Base-by-base conservation (phyloP, 2,329 filamentous ascomycete genomes). In the Polychaeton citri region DNA sequence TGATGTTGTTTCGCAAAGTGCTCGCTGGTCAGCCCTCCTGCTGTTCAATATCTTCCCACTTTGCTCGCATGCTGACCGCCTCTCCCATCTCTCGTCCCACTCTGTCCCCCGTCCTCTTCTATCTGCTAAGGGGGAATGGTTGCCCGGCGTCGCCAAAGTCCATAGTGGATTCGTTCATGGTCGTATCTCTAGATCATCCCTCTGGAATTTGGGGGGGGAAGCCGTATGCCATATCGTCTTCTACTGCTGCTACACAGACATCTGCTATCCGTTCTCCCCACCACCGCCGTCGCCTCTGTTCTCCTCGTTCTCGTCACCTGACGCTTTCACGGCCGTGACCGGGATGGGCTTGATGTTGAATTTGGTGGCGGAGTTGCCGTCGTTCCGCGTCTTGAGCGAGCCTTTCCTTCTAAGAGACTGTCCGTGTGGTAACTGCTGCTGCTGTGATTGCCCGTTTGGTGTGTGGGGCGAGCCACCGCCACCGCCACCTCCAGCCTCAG, bases 341-440 rank as follows among this genome's bases (percentile, higher is more conserved):
- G 35, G 8, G 21, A 20, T 5, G 32, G 46, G 36, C 42, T 54
- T 57, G 34, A 54, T 51, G 3, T 49, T 46, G 33, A 46, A 50
- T 32, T 37, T 41, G 39, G 33, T 62, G 45, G 61, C 60, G n/a
- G 58, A 51, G 3, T 52, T 50, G 8, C 55, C 53, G 33, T 66
- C 64, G 43, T 66, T 65, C 30, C 57, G 58, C 2, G 58, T 54
- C 36, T 57, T 62, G 35, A 67, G 46, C 18, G 59, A 62, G 13
- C 57, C 61, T 43, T 64, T 66, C 30, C 63, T 53, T 32, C 61
- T 55, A 26, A 67, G 51, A 39, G 46, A 56, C 21, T 52, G 54
- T 20, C 55, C 35, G 17, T 32, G 30, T 10, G 30, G 30, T 16
- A 16, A 17, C 5, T 19, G 30, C 4, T 19, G 30, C 18, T 32